phyloP scores from a whole-genome alignment of 2,329 filamentous ascomycete genomes.

The Rhexocercosporidium sp. region DNA sequence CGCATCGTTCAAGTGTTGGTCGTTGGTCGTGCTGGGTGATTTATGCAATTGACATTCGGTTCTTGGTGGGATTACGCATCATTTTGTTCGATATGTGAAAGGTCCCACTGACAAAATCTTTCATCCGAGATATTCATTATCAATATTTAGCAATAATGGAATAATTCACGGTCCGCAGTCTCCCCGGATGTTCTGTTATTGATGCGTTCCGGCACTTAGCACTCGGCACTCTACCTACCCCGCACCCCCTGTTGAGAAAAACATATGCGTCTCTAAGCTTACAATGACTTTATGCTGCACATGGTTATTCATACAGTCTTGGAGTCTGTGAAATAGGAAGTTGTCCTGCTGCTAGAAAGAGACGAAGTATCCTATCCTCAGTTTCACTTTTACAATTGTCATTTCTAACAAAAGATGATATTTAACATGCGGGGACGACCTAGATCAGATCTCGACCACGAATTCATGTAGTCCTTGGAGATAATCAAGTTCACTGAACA shows the following conservation, averaged over 20 bases:
- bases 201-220: background rate
- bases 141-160: background rate
- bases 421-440: too few species aligned
- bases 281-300: too few species aligned
- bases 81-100: background rate
- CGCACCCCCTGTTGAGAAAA: background rate
- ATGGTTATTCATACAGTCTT: too few species aligned
- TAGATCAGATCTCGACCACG: too few species aligned
- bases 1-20: background rate
- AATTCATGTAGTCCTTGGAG: too few species aligned
- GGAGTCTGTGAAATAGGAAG: too few species aligned
- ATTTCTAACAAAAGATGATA: too few species aligned
- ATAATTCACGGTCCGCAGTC: background rate
- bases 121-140: background rate
- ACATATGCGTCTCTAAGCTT: too few species aligned
- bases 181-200: background rate
- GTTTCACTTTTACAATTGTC: too few species aligned
- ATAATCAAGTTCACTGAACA: background rate
- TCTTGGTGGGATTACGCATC: background rate
- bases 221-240: background rate
- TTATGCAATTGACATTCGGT: background rate
- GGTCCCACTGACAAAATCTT: background rate
- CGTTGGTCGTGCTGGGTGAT: background rate
- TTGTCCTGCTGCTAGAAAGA: too few species aligned
- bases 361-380: too few species aligned